These are phyloP conservation scores for Botrytis aclada DNA, from an alignment of 2,329 filamentous ascomycete genomes.

Conservation along the genomic window DNA sequence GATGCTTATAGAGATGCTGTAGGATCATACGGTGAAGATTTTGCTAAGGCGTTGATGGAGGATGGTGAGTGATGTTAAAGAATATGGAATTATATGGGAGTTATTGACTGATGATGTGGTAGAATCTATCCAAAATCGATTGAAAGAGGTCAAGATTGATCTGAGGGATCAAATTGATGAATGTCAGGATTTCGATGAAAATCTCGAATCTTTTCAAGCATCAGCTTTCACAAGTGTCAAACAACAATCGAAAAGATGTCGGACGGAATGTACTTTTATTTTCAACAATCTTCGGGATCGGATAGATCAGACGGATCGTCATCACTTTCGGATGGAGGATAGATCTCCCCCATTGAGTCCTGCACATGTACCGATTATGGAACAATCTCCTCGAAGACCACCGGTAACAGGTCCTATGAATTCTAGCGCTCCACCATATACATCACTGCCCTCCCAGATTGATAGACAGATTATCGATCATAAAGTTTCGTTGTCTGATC, in stretches of 20 bases:
- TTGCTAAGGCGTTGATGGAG: slow-evolving; percentile 29
- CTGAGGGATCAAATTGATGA: slow-evolving; percentile 34
- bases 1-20: slow-evolving; percentile 31
- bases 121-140: slow-evolving; percentile 29
- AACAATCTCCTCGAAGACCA: slow-evolving; percentile 1
- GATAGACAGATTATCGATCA: not conserved
- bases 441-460: not conserved
- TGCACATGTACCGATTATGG: slow-evolving; percentile 1
- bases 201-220: slow-evolving; percentile 30
- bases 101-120: slow-evolving; percentile 18
- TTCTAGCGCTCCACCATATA: not conserved
- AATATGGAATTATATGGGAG: not conserved
- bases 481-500: not conserved
- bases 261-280: slow-evolving; percentile 30
- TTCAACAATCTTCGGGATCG: slow-evolving; percentile 29
- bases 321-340: slow-evolving; percentile 19
- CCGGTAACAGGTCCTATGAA: not conserved
- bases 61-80: slow-evolving; percentile 29
- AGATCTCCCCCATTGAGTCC: slow-evolving; percentile 17
- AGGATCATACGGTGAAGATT: slow-evolving; percentile 29
- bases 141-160: slow-evolving; percentile 34
- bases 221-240: slow-evolving; percentile 28
- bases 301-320: slow-evolving; percentile 19
- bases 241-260: slow-evolving; percentile 31
- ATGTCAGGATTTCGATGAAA: slow-evolving; percentile 33